Conservation (phyloP, 495 filamentous ascomycete genomes). For the Articulospora tetracladia region DNA sequence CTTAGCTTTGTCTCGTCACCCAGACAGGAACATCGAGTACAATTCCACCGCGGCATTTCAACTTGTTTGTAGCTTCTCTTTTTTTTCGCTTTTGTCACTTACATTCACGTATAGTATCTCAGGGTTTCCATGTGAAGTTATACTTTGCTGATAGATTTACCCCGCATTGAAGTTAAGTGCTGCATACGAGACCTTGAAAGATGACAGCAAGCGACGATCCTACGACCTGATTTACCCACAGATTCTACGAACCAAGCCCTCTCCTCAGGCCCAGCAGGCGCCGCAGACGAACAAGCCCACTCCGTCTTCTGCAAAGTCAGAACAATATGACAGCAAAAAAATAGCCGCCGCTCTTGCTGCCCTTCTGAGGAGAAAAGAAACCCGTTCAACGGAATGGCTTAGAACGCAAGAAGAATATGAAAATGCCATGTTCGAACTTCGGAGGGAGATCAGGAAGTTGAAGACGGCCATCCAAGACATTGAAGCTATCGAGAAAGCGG, state of each 20-base stretch:
- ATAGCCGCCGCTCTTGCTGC: slow-evolving; percentile 19
- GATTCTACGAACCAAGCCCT: slow-evolving; percentile 18
- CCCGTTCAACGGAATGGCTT: slow-evolving; percentile 25
- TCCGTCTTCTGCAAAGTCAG: too few relatives aligned
- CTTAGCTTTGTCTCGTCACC: slow-evolving; percentile 31
- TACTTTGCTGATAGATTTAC: too few relatives aligned
- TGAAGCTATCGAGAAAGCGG: slow-evolving; percentile 25
- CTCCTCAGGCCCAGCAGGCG: too few relatives aligned
- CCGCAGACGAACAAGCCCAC: too few relatives aligned
- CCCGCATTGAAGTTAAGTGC: slow-evolving; percentile 24
- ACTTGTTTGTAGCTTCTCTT: slow-evolving; percentile 27
- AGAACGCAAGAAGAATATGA: slow-evolving; percentile 24
- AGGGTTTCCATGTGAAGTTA: too few relatives aligned
- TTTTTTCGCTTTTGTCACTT: too few relatives aligned
- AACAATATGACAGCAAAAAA: too few relatives aligned
- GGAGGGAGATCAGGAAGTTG: slow-evolving; percentile 22
- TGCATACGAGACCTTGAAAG: slow-evolving; percentile 32
- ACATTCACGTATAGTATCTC: too few relatives aligned
- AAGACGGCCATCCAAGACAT: too few relatives aligned
- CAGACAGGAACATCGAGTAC: slow-evolving; percentile 27
- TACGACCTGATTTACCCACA: slow-evolving; percentile 30
- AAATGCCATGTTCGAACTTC: slow-evolving; percentile 21
- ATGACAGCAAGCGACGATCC: slow-evolving; percentile 28
- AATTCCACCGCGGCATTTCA: slow-evolving; percentile 32
- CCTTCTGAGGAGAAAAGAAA: slow-evolving; percentile 23